These are phyloP conservation scores for Dothistroma pini DNA, from an alignment of 2,329 filamentous ascomycete genomes.

Conservation along the genomic window DNA sequence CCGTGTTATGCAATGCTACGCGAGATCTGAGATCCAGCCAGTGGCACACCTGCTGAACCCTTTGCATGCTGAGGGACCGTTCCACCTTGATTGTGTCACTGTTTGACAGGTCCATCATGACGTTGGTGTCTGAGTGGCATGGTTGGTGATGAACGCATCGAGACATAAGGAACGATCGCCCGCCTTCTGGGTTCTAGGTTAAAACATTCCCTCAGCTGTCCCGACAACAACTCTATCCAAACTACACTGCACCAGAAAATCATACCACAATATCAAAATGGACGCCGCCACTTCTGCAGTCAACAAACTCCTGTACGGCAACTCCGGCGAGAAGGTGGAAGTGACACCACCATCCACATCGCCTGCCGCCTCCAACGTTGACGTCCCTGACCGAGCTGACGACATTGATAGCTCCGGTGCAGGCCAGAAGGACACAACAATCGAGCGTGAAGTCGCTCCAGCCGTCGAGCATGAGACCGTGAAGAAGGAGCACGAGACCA, in stretches of 20 bases:
- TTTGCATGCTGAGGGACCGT: neutral
- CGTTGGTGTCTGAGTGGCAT: neutral
- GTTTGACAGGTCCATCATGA: neutral
- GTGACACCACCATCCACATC: neutral
- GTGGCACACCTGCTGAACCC: neutral
- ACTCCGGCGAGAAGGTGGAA: neutral
- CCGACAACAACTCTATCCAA: neutral
- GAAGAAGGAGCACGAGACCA: constrained; percentile 11
- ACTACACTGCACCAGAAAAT: neutral
- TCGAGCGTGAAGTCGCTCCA: constrained; percentile 62
- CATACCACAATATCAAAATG: neutral
- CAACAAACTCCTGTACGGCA: constrained; percentile 5
- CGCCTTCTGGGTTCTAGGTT: neutral
- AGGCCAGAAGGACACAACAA: constrained; percentile 66
- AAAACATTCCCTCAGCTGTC: neutral
- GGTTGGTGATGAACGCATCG: neutral
- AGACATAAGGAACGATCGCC: neutral
- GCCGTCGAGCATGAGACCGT: constrained; percentile 45
- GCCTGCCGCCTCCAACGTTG: neutral
- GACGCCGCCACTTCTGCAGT: constrained; percentile 1
- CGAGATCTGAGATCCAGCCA: neutral
- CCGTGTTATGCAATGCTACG: neutral
- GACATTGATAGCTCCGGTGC: constrained; percentile 39
- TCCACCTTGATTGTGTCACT: neutral
- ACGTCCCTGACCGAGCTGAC: neutral